Conservation (phyloP, 768 basidiomycete species). For the Clavaria fumosa region DNA sequence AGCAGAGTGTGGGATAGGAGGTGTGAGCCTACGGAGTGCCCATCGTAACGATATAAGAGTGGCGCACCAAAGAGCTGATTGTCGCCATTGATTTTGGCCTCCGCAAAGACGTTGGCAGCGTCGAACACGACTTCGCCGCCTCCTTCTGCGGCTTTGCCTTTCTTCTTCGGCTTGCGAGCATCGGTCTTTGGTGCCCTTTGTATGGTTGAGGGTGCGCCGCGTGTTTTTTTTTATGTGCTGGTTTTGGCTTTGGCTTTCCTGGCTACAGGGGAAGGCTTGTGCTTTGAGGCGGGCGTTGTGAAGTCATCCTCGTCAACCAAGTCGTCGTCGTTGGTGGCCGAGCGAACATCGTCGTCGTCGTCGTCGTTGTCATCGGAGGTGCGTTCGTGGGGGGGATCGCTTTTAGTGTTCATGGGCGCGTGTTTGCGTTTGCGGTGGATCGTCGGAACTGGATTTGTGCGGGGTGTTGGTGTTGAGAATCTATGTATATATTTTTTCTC, state of each 20-base stretch:
- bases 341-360: constrained; percentile 17
- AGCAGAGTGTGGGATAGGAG: constrained; percentile 39
- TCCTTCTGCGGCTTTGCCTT: constrained; percentile 24
- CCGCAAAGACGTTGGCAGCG: constrained; percentile 48
- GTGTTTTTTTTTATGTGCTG: constrained; percentile 46
- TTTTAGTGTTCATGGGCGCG: constrained; percentile 26
- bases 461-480: no score
- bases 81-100: constrained; percentile 69
- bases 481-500: not conserved
- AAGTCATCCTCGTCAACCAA: no score
- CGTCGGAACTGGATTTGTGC: not conserved
- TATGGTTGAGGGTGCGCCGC: constrained; percentile 26
- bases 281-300: constrained; percentile 25
- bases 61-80: constrained; percentile 82
- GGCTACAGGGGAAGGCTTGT: constrained; percentile 19
- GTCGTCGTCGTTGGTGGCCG: constrained; percentile 23
- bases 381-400: constrained; percentile 23
- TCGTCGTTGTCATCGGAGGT: no score
- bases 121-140: constrained; percentile 43
- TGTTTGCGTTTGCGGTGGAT: constrained; percentile 37
- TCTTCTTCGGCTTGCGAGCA: constrained; percentile 28
- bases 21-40: not conserved
- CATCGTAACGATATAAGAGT: no score
- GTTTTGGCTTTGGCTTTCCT: constrained; percentile 22
- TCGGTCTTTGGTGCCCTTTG: constrained; percentile 22